Evolutionary conservation across 768 basidiomycete species (phyloP), one percentile per base, ranked within the genome.

Genomic region (Termitomyces titanicus): DNA sequence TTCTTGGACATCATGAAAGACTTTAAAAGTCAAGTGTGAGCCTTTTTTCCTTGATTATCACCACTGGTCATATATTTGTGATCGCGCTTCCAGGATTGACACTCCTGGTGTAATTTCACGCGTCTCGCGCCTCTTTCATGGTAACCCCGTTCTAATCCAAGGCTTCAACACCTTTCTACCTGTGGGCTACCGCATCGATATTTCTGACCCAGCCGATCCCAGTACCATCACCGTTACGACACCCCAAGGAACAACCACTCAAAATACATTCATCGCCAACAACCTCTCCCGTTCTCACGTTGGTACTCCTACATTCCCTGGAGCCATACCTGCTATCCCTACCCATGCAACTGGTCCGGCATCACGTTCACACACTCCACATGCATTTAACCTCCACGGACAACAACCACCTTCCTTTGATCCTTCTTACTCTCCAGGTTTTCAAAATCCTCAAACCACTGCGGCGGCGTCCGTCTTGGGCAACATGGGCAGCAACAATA

Each of bases 1-100:
- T 94, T 94, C 67, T 72, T 95, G 71, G 93, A 96, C 69, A 95
- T 97, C 67, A 97, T 97, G 97, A 98, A 98, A 77, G 95, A 98
- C 69, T 99, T 99, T 72, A 99, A 99, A 76, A 92, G 93, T 65
- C 92, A 96, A 73, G 77, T 74, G 91, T 94, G 70, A 75, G 92
- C 78, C 37, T 42, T 51, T n/a, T 29, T 64, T 25, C 56, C 20
- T 27, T 29, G 22, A n/a, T 15, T 8, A 18, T 27, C 12, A 31
- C 37, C 18, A 18, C 22, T 46, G 20, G 11, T 17, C 22, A 33
- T 4, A 46, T 62, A 58, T 58, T 51, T 40, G 48, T 63, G 38
- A 57, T 61, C 9, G 34, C 6, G 45, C 29, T 22, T 50, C 54
- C 74, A 96, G 94, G 53, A 96, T 98, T 69, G 95, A 98, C 74